Conservation (phyloP, 202 grass and related monocot genomes). For the Schoenoplectus tabernaemontani region DNA sequence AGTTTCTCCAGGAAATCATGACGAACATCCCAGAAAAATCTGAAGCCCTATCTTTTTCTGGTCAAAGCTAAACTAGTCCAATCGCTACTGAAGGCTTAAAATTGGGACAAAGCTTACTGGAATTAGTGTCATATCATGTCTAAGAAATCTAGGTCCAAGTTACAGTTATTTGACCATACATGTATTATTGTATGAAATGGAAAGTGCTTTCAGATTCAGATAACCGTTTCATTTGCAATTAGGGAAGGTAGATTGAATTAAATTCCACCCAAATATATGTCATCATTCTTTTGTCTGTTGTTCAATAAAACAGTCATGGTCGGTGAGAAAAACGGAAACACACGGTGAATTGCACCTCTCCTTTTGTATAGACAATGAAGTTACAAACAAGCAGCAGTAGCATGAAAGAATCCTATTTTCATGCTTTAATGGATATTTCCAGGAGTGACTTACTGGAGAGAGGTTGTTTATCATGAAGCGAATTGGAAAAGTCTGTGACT, state of each 20-base stretch:
- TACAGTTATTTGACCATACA: not conserved
- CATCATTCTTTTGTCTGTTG: not conserved
- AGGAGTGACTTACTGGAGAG: not conserved
- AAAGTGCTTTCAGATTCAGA: not conserved
- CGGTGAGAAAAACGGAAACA: no score
- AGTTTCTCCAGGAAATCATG: not conserved
- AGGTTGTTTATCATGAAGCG: not conserved
- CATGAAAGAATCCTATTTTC: not conserved
- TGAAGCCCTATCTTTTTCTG: not conserved
- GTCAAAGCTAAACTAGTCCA: constrained; percentile 4
- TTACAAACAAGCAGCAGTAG: no score
- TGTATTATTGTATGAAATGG: not conserved
- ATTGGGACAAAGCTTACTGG: not conserved
- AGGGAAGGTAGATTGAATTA: not conserved
- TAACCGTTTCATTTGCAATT: not conserved
- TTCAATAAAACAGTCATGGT: not conserved
- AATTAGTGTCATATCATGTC: not conserved
- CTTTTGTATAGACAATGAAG: not conserved
- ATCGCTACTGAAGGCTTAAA: not conserved
- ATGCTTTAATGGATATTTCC: not conserved
- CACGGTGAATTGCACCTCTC: not conserved
- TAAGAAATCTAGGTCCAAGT: not conserved
- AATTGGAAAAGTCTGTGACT: not conserved
- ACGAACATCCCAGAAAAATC: not conserved
- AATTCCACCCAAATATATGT: not conserved